A percentile compares a stretch with the other conserved stretches of the same genome.
These are phyloP conservation scores for Gomphus bonarii DNA, from an alignment of 1,284 basidiomycete species.

Conservation along the genomic window DNA sequence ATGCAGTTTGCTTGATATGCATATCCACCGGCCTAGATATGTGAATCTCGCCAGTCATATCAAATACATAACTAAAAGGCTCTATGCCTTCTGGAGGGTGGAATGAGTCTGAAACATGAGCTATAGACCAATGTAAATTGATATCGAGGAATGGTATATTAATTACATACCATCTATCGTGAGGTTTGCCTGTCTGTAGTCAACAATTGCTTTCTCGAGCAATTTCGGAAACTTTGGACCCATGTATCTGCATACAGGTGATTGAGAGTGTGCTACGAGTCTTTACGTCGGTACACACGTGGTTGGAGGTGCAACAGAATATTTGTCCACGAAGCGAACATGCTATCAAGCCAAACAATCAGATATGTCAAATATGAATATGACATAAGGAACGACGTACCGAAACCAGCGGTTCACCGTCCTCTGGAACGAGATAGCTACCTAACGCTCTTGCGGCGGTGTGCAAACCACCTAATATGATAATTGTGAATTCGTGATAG, in stretches of 20 bases:
- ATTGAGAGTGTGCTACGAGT: constrained; percentile 5
- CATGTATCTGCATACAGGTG: constrained; percentile 50
- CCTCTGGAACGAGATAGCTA: constrained; percentile 46
- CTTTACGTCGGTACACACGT: constrained; percentile 43
- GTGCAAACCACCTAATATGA: constrained; percentile 57
- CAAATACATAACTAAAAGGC: constrained; percentile 68
- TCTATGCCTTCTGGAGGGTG: constrained; percentile 56
- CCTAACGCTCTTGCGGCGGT: constrained; percentile 63
- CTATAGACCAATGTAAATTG: constrained; percentile 26
- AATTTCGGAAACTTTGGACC: constrained; percentile 67
- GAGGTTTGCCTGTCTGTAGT: constrained; percentile 79
- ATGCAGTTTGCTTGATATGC: constrained; percentile 71
- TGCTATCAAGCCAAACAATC: constrained; percentile 31
- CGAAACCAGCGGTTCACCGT: constrained; percentile 60
- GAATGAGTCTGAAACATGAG: constrained; percentile 53
- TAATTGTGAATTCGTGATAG: constrained; percentile 8
- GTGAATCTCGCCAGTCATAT: constrained; percentile 70
- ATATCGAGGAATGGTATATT: constrained; percentile 5
- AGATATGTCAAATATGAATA: neutral
- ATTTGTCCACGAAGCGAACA: constrained; percentile 78
- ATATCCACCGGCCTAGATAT: constrained; percentile 32
- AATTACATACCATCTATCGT: constrained; percentile 49
- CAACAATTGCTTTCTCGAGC: constrained; percentile 54
- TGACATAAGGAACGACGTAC: constrained; percentile 32
- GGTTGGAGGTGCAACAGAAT: constrained; percentile 75